Percentiles rank a stretch among this genome's conserved stretches.
These are phyloP conservation scores for Penicillium steckii DNA, from an alignment of 495 filamentous ascomycete species.

Conservation along the genomic window DNA sequence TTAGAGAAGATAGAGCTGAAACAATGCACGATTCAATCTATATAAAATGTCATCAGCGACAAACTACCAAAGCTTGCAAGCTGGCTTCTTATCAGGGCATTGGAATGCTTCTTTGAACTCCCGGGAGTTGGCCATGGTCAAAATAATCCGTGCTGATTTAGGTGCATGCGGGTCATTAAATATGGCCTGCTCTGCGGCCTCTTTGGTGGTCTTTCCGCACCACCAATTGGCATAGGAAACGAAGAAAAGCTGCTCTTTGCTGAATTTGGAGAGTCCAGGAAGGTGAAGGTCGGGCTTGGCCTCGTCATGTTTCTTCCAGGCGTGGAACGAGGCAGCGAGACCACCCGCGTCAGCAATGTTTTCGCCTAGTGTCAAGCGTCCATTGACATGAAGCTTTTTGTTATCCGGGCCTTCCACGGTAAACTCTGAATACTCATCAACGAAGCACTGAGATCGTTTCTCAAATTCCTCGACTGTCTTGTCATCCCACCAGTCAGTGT, in stretches of 20 bases:
- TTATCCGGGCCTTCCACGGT: conserved; percentile 54
- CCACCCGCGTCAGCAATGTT: conserved; percentile 79
- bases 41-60: not conserved
- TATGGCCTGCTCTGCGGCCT: conserved; percentile 53
- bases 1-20: not conserved
- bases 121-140: conserved; percentile 63
- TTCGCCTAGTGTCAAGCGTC: conserved; percentile 66
- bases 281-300: conserved; percentile 54
- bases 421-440: conserved; percentile 66
- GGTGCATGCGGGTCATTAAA: conserved; percentile 67
- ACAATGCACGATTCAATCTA: not conserved
- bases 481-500: conserved; percentile 70
- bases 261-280: conserved; percentile 63
- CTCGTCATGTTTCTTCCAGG: conserved; percentile 61
- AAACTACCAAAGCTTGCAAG: conserved; percentile 66
- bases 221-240: conserved; percentile 65
- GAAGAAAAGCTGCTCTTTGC: conserved; percentile 73
- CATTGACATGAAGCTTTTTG: conserved; percentile 64
- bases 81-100: conserved; percentile 62
- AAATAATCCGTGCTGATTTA: conserved; percentile 56
- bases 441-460: conserved; percentile 66
- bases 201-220: conserved; percentile 63
- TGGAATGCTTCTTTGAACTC: conserved; percentile 67
- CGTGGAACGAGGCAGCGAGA: conserved; percentile 60
- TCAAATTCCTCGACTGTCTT: conserved; percentile 61